phyloP scores from a whole-genome alignment of 208 protist species.

The Acanthamoeba pearcei region DNA sequence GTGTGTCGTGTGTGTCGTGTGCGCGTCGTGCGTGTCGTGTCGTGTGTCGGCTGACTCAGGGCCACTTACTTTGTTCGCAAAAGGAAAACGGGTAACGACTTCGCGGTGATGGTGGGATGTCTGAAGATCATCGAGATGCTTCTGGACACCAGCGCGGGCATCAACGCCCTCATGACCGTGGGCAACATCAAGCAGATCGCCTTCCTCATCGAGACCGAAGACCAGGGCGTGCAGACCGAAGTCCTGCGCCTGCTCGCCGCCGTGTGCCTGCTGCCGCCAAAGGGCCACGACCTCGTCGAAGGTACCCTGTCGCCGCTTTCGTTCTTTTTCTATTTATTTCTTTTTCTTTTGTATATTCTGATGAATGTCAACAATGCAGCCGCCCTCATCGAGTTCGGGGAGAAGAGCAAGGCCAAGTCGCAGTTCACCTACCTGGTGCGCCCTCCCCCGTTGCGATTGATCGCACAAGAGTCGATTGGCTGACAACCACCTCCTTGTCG shows the following conservation, averaged over 20 bases:
- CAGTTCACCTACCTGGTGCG: constrained; percentile 6
- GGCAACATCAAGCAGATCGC: constrained; percentile 49
- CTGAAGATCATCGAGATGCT: constrained; percentile 14
- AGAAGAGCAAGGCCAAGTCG: constrained; percentile 30
- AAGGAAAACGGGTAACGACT: constrained; percentile 37
- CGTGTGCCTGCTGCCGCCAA: constrained; percentile 15
- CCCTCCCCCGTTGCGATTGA: not conserved
- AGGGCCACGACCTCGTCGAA: not conserved
- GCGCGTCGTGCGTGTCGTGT: not conserved
- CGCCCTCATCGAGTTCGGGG: constrained; percentile 8
- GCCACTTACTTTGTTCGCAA: not conserved
- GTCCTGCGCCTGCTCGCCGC: not conserved
- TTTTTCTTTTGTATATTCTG: too few relatives aligned
- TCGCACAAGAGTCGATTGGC: too few relatives aligned
- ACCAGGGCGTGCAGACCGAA: constrained; percentile 8
- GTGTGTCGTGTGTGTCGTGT: too few relatives aligned
- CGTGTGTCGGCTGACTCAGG: not conserved
- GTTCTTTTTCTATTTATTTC: too few relatives aligned
- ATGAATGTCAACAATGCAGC: not conserved
- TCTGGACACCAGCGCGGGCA: not conserved
- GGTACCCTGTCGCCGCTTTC: not conserved
- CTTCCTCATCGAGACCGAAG: constrained; percentile 14
- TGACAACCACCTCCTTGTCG: not conserved
- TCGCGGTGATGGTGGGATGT: constrained; percentile 5
- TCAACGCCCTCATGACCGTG: not conserved